Percentiles rank a stretch among this genome's conserved stretches.
phyloP scores from a whole-genome alignment of 179 eudicot genomes.

The Actinidia chinensis region DNA sequence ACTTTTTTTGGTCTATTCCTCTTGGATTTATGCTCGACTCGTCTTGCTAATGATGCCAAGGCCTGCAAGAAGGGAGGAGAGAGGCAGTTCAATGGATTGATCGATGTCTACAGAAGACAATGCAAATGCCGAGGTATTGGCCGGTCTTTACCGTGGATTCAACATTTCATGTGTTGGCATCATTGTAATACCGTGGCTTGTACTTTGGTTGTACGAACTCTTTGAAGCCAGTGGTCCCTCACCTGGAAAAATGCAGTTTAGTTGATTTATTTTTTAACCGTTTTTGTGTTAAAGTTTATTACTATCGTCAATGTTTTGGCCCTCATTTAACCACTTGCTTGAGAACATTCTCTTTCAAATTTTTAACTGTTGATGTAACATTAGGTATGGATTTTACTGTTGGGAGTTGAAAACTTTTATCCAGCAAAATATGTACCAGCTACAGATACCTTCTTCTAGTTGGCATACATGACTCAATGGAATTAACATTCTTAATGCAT shows the following conservation, averaged over 20 bases:
- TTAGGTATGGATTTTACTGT: too few relatives aligned
- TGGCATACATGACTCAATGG: too few relatives aligned
- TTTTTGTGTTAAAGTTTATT: neutral
- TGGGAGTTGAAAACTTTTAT: too few relatives aligned
- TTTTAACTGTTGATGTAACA: too few relatives aligned
- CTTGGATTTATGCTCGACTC: constrained; percentile 39
- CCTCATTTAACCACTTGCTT: too few relatives aligned
- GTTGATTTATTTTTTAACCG: too few relatives aligned
- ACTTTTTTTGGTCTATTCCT: constrained; percentile 33
- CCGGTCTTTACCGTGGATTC: constrained; percentile 42
- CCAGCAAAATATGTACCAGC: too few relatives aligned
- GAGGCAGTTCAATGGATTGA: constrained; percentile 38
- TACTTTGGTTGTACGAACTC: constrained; percentile 43
- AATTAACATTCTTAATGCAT: too few relatives aligned
- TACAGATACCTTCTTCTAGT: too few relatives aligned
- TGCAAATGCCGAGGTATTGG: constrained; percentile 29
- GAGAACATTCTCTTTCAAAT: too few relatives aligned
- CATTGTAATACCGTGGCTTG: constrained; percentile 33
- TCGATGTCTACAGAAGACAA: constrained; percentile 39
- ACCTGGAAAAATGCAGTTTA: constrained; percentile 36
- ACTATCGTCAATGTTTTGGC: neutral
- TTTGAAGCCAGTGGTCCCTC: constrained; percentile 33
- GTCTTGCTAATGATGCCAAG: constrained; percentile 35
- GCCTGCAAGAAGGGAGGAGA: constrained; percentile 39
- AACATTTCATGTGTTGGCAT: constrained; percentile 37